Evolutionary conservation across 306 rosid genomes (phyloP).

Genomic region (Lagenaria siceraria): DNA sequence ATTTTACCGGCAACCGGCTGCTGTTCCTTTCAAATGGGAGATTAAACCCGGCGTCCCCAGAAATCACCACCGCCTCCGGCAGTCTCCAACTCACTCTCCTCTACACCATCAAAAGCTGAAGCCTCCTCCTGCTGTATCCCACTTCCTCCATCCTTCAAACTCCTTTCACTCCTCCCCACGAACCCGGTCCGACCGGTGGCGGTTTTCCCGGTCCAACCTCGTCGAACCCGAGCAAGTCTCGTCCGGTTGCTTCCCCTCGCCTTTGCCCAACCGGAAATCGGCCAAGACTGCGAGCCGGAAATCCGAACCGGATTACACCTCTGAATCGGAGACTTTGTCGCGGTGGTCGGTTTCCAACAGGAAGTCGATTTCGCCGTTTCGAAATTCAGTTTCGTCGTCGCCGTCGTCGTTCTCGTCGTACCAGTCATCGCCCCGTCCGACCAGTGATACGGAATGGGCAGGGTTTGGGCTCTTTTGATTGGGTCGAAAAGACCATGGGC

Average conservation of each 20-base stretch:
- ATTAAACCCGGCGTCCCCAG: conserved; percentile 80
- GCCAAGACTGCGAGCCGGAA: conserved; percentile 15
- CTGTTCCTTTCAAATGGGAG: conserved; percentile 94
- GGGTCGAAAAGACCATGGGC: too few relatives aligned
- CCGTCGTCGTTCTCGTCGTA: conserved; percentile 30
- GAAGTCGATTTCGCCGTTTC: conserved; percentile 46
- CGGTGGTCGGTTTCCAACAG: conserved; percentile 59
- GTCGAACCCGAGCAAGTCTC: conserved; percentile 25
- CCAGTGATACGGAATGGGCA: conserved; percentile 63
- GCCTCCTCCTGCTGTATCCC: neutral
- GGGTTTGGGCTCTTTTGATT: conserved; percentile 72
- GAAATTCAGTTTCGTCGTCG: conserved; percentile 25
- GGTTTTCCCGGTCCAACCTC: conserved; percentile 14
- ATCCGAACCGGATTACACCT: conserved; percentile 18
- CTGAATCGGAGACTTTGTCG: conserved; percentile 37
- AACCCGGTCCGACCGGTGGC: conserved; percentile 47
- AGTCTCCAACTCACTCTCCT: neutral
- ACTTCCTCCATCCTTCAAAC: conserved; percentile 9
- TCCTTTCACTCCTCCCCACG: conserved; percentile 37
- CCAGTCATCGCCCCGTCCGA: conserved; percentile 50
- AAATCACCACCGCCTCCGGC: conserved; percentile 13
- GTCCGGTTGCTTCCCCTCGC: conserved; percentile 61
- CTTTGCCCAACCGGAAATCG: conserved; percentile 29
- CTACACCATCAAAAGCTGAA: neutral
- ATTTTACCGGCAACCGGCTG: conserved; percentile 51